Percentiles rank a stretch among this genome's conserved stretches.
Evolutionary conservation across 495 filamentous ascomycete genomes (phyloP).

Genomic region (Corynascus novoguineensis): DNA sequence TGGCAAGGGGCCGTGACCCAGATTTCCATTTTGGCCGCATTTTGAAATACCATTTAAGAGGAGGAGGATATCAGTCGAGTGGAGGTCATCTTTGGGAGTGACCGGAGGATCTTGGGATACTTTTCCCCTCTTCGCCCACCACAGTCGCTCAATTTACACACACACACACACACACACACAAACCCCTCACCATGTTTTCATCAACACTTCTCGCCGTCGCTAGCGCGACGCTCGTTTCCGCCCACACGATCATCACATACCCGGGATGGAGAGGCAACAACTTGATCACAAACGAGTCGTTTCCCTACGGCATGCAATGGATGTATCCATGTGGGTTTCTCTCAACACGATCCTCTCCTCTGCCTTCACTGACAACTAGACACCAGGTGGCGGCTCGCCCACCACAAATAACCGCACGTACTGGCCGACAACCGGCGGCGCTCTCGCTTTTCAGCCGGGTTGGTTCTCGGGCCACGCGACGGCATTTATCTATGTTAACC

Average conservation of each 20-base stretch:
- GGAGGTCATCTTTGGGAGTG: neutral
- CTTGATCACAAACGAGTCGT: slow-evolving; percentile 70
- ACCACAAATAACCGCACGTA: slow-evolving; percentile 77
- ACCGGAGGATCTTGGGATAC: neutral
- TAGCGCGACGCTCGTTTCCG: slow-evolving; percentile 52
- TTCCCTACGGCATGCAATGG: slow-evolving; percentile 96
- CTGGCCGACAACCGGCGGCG: slow-evolving; percentile 86
- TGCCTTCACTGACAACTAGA: slow-evolving; percentile 18
- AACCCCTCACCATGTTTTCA: slow-evolving; percentile 36
- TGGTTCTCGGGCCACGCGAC: slow-evolving; percentile 91
- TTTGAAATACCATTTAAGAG: neutral
- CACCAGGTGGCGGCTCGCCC: slow-evolving; percentile 75
- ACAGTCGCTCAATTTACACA: neutral
- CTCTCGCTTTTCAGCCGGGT: slow-evolving; percentile 78
- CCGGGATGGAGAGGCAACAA: slow-evolving; percentile 95
- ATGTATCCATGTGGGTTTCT: slow-evolving; percentile 82
- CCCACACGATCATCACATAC: slow-evolving; percentile 88
- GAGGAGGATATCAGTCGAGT: neutral
- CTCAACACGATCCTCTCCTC: too few relatives aligned
- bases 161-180: slow-evolving; percentile 9
- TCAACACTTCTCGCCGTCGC: slow-evolving; percentile 47
- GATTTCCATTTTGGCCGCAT: neutral
- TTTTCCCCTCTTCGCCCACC: neutral
- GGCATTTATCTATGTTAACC: slow-evolving; percentile 88
- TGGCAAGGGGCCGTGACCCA: slow-evolving; percentile 15